phyloP scores from a whole-genome alignment of 2,329 filamentous ascomycete genomes.

The Celoporthe dispersa region DNA sequence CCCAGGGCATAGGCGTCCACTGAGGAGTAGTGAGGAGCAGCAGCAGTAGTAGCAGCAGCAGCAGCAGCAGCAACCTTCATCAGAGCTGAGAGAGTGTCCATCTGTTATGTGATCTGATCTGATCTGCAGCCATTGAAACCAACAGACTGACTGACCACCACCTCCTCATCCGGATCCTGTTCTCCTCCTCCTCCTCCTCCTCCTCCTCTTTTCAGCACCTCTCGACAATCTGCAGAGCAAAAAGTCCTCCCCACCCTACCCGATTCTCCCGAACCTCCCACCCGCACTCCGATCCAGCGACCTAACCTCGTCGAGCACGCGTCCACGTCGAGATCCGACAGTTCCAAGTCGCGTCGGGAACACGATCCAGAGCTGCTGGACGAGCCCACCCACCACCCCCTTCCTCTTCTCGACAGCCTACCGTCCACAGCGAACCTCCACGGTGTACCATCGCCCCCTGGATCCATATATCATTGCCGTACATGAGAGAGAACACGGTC shows the following conservation, averaged over 20 bases:
- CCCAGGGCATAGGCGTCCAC: background rate
- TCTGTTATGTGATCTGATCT: background rate
- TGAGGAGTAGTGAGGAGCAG: slow-evolving; percentile 9
- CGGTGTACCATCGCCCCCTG: background rate
- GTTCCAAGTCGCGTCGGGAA: slow-evolving; percentile 6
- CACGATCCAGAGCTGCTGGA: background rate
- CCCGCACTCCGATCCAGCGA: background rate
- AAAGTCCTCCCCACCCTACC: background rate
- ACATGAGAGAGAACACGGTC: slow-evolving; percentile 18
- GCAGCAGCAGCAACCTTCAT: background rate
- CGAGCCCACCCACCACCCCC: background rate
- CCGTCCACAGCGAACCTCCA: background rate
- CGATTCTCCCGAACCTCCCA: background rate
- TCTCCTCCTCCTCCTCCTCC: background rate
- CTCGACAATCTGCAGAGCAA: background rate
- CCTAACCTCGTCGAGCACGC: background rate
- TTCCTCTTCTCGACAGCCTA: background rate
- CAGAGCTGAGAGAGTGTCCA: background rate
- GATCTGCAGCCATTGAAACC: slow-evolving; percentile 7
- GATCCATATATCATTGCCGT: background rate
- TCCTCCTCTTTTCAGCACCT: background rate
- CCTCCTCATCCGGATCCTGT: background rate
- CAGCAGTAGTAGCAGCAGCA: background rate
- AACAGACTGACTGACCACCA: background rate
- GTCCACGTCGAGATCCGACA: slow-evolving; percentile 7